Percentiles rank a stretch among this genome's conserved stretches.
Evolutionary conservation across 805 yeast genomes (phyloP).

Genomic region (Pichia ethanolica): DNA sequence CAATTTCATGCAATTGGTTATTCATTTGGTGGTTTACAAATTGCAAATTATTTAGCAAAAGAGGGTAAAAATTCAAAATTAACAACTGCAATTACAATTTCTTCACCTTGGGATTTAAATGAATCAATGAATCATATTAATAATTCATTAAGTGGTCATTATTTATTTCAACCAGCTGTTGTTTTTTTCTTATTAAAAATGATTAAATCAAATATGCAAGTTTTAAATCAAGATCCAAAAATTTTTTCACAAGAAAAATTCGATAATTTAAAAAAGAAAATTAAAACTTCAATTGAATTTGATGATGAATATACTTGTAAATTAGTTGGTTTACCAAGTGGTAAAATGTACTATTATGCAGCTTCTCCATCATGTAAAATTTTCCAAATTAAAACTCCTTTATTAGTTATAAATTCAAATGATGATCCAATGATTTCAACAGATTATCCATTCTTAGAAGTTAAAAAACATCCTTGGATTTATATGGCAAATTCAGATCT

Average conservation of each 20-base stretch:
- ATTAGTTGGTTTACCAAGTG: conserved; percentile 55
- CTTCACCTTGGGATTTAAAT: conserved; percentile 68
- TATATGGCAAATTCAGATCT: conserved; percentile 49
- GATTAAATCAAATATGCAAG: conserved; percentile 37
- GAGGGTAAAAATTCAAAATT: conserved; percentile 47
- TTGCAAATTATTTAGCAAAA: conserved; percentile 64
- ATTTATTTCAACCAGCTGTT: conserved; percentile 36
- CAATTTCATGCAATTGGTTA: conserved; percentile 61
- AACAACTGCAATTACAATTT: conserved; percentile 51
- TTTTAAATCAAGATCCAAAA: conserved; percentile 26
- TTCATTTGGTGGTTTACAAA: conserved; percentile 64
- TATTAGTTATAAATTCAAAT: conserved; percentile 47
- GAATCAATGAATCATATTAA: conserved; percentile 42
- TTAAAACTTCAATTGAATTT: conserved; percentile 44
- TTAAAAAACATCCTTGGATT: conserved; percentile 49
- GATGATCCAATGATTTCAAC: conserved; percentile 65
- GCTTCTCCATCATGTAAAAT: conserved; percentile 57
- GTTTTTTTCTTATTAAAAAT: conserved; percentile 35
- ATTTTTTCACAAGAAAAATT: conserved; percentile 19
- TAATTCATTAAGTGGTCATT: conserved; percentile 31
- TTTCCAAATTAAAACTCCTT: conserved; percentile 51
- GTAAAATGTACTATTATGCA: conserved; percentile 54
- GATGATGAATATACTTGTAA: conserved; percentile 57
- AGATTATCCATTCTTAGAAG: conserved; percentile 44
- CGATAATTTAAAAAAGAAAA: conserved; percentile 29